These are phyloP conservation scores for Penicillium coprophilum DNA, from an alignment of 495 filamentous ascomycete genomes.

Conservation along the genomic window DNA sequence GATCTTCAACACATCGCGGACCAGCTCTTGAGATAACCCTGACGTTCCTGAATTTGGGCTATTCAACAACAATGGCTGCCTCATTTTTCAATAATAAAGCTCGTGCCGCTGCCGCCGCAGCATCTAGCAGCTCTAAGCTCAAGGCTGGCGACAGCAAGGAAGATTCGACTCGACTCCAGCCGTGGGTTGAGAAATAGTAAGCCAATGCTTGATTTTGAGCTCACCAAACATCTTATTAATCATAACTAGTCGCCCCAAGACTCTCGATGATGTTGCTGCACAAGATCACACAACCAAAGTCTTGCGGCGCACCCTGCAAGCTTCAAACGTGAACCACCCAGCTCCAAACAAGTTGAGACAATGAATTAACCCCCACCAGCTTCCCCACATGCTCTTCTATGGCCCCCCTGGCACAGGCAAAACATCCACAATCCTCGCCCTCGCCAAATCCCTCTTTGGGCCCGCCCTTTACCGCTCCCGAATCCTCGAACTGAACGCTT, in stretches of 20 bases:
- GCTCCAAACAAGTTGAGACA: not conserved
- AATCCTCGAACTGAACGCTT: conserved; percentile 97
- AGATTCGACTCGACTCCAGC: conserved; percentile 68
- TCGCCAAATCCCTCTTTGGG: conserved; percentile 96
- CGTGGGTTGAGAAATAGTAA: conserved; percentile 99
- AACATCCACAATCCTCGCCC: conserved; percentile 95
- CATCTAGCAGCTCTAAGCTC: conserved; percentile 46
- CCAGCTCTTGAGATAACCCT: conserved; percentile 1
- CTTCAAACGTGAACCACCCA: conserved; percentile 68
- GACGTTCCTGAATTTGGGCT: conserved; percentile 21
- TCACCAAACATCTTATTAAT: conserved; percentile 1
- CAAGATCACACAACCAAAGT: conserved; percentile 97
- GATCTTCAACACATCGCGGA: conserved; percentile 11
- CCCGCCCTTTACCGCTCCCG: conserved; percentile 91
- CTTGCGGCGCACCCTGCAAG: conserved; percentile 87
- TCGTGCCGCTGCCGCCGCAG: conserved; percentile 74
- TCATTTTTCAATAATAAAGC: conserved; percentile 96
- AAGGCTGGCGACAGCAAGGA: conserved; percentile 60
- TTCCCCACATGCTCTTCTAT: conserved; percentile 99
- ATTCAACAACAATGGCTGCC: conserved; percentile 50
- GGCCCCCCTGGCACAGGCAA: conserved; percentile 97
- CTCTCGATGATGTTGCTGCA: conserved; percentile 88
- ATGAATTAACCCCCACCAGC: conserved; percentile 43
- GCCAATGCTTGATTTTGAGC: conserved; percentile 18
- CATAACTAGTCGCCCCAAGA: conserved; percentile 77